phyloP scores from a whole-genome alignment of 75 land plant genomes.

The Picea glauca region DNA sequence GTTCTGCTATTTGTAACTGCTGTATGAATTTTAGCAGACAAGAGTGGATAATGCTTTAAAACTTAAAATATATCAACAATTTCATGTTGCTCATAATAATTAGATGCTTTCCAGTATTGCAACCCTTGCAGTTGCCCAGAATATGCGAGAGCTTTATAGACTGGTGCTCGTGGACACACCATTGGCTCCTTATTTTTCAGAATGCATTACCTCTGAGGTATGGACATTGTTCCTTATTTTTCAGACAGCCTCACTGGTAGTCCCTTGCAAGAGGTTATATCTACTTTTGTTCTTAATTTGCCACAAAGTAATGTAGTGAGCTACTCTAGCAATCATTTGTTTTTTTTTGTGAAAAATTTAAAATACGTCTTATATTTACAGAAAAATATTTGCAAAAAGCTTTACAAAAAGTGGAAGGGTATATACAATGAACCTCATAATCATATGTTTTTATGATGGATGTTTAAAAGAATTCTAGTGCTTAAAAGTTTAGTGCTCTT shows the following conservation, averaged over 20 bases:
- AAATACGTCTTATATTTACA: too few species aligned
- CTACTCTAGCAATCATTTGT: background rate
- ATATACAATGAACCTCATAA: background rate
- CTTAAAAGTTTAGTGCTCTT: too few species aligned
- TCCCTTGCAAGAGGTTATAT: background rate
- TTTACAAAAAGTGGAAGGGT: too few species aligned
- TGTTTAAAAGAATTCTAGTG: too few species aligned
- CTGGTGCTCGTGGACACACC: slow-evolving; percentile 27
- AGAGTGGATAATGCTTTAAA: too few species aligned
- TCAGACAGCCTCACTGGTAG: background rate
- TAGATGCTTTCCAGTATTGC: slow-evolving; percentile 17
- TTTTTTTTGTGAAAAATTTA: background rate
- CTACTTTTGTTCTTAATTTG: background rate
- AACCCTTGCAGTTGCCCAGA: slow-evolving; percentile 26
- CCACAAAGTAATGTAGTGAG: background rate
- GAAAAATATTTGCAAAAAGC: too few species aligned
- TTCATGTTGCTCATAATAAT: slow-evolving; percentile 3
- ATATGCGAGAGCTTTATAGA: slow-evolving; percentile 22
- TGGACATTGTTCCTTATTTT: background rate
- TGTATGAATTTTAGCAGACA: too few species aligned
- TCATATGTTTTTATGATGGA: background rate
- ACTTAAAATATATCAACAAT: background rate
- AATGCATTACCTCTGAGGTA: slow-evolving; percentile 89
- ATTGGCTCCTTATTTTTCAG: slow-evolving; percentile 30
- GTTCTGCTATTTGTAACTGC: background rate